Evolutionary conservation across 768 basidiomycete species (phyloP), one percentile per base, ranked within the genome.

Genomic region (Macrolepiota dolichaula): DNA sequence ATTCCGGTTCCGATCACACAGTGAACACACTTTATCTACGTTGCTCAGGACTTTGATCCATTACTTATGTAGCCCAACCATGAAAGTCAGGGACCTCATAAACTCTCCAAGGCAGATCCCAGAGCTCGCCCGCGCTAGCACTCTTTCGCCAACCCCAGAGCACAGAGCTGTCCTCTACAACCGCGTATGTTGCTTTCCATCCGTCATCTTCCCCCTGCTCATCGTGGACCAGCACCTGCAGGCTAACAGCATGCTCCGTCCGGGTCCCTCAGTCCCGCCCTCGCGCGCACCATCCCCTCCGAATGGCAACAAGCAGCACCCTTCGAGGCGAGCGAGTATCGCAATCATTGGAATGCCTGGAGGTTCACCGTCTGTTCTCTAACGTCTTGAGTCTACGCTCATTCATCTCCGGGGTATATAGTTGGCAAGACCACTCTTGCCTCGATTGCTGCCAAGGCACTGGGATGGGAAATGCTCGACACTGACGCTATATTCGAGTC

Each of bases 301-400:
- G 29, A 64, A 61, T 55, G 61, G 52, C 12, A 61, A 62, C 29
- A 24, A 15, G 6, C 59, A 47, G 3, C 58, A 59, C 29, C 63
- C 65, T 55, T 62, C 63, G 9, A 54, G 65, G 17, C 65, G 67
- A 27, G 71, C 71, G 15, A 70, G 66, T 55, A 72, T 91, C 66
- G 77, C 91, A 61, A 71, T 93, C 62, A 83, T 90, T 63, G 91
- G 91, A 52, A 91, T 93, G 90, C 84, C 89, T 7, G 91, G 92
- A 46, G 87, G 70, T 65, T 51, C 42, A 63, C 61, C 46, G 19
- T 35, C 49, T 37, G 25, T 19, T 25, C 59, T 55, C 46, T 40
- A 49, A 22, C 9, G 22, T 22, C 19, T 27, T 44, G 24, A 50
- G 29, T 15, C 22, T 5, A 53, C 38, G 24, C 36, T 51, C 51